Base-by-base conservation (phyloP, 257 asterid species). In the Nicotiana undulata region DNA sequence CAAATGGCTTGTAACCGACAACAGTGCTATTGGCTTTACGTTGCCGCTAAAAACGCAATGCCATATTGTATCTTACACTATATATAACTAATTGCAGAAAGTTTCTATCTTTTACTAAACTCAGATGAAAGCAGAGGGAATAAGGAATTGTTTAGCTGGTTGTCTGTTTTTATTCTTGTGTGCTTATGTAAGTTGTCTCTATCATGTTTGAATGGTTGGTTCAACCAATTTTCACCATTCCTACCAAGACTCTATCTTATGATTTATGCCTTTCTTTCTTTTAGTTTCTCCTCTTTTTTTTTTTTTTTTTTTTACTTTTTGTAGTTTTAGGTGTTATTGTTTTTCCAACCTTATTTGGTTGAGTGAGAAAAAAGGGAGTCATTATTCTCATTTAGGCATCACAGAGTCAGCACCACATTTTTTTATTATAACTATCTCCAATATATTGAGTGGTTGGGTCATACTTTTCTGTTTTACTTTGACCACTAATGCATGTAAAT, bases 11-110 rank as follows among this genome's bases (percentile, higher is more conserved):
- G 84, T 82, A 90, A 89, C 93, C 90, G 91, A 88, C 92, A 87
- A 80, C 11, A 79, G 81, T 82, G 82, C 89, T 88, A 80, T 83
- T 63, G 91, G 92, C 90, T 90, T 90, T 84, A 84, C 94, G 86
- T 88, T 34, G 87, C 92, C 90, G 90, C 90, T 84, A 86, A 6
- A 77, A 77, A 6, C 40, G 24, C 64, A 59, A 59, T 59, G 64
- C 9, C 61, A 72, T 24, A 40, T 40, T 40, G 9, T 46, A 46
- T 72, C 78, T 49, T 72, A 72, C 78, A 56, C 12, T 40, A 29
- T 18, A 68, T 40, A 29, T 18, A 68, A 11, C 70, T 56, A 72
- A 46, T 72, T 70, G 12, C 76, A 68, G 40, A 20, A 68, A n/a
- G 32, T 37, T 61, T 40, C 24, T n/a, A n/a, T n/a, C n/a, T 18